Conservation (phyloP, 1,284 basidiomycete genomes). For the Fomitopsis betulina region DNA sequence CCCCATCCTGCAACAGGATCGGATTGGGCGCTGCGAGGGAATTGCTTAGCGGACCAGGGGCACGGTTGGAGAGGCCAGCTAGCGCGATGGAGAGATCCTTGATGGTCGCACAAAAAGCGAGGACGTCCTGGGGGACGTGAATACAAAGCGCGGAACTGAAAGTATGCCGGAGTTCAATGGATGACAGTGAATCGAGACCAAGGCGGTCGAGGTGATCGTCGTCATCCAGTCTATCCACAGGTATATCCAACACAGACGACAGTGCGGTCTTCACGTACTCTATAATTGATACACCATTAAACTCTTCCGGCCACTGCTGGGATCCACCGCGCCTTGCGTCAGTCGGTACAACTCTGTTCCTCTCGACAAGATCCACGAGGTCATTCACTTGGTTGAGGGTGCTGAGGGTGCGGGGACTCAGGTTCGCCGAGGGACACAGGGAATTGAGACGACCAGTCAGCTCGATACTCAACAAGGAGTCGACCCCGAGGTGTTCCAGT, state of each 20-base stretch:
- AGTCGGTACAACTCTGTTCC: background rate
- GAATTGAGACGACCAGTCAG: constrained; percentile 35
- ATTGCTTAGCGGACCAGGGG: background rate
- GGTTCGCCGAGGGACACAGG: constrained; percentile 28
- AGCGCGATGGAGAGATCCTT: constrained; percentile 5
- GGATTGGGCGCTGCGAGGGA: constrained; percentile 5
- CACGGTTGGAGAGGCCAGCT: background rate
- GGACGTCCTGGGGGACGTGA: constrained; percentile 29
- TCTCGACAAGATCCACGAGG: constrained; percentile 3
- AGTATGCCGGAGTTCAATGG: constrained; percentile 50
- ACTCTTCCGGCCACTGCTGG: background rate
- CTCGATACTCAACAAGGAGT: constrained; percentile 55
- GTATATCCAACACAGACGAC: constrained; percentile 44
- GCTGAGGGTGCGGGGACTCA: constrained; percentile 32
- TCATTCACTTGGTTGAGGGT: constrained; percentile 13
- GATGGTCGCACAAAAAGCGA: constrained; percentile 8
- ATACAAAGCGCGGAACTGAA: constrained; percentile 37
- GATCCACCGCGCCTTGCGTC: background rate
- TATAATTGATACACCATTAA: too few species aligned
- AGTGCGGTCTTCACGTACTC: constrained; percentile 37
- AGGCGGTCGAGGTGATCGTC: constrained; percentile 41
- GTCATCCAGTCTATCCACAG: constrained; percentile 34
- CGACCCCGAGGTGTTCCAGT: constrained; percentile 45
- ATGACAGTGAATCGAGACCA: constrained; percentile 60
- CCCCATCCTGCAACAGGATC: constrained; percentile 34